Evolutionary conservation across 2,329 filamentous ascomycete genomes (phyloP).

Genomic region (Pseudogymnoascus sp.): DNA sequence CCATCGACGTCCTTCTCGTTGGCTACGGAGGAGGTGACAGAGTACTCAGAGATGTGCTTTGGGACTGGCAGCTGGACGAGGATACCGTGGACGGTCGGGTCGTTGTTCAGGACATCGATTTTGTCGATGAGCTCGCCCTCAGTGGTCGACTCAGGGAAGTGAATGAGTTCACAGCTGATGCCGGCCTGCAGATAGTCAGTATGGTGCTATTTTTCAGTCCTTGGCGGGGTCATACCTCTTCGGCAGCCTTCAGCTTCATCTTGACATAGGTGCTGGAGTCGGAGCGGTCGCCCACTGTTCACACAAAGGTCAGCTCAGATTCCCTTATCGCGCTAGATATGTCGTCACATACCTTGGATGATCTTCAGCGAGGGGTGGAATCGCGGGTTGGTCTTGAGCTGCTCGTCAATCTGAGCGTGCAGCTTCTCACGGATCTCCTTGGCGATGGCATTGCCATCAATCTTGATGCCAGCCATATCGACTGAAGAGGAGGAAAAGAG

Average conservation of each 20-base stretch:
- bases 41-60: conserved; percentile 81
- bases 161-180: conserved; percentile 80
- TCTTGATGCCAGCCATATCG: conserved; percentile 80
- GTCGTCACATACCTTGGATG: conserved; percentile 66
- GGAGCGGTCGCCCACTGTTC: conserved; percentile 76
- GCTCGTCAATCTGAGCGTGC: conserved; percentile 70
- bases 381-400: conserved; percentile 74
- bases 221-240: conserved; percentile 55
- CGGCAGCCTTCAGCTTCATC: conserved; percentile 97
- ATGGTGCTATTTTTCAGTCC: conserved; percentile 12
- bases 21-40: conserved; percentile 80
- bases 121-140: conserved; percentile 81
- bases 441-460: conserved; percentile 93
- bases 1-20: conserved; percentile 98
- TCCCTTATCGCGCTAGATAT: conserved; percentile 15
- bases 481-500: conserved; percentile 46
- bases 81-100: conserved; percentile 80
- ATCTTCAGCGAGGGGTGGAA: conserved; percentile 90
- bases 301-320: conserved; percentile 14
- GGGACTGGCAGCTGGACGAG: conserved; percentile 91
- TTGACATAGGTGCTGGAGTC: conserved; percentile 99
- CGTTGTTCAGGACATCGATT: conserved; percentile 78
- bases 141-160: conserved; percentile 72
- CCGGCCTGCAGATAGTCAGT: conserved; percentile 57
- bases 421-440: conserved; percentile 82